A percentile compares a stretch with the other conserved stretches of the same genome.
These are phyloP conservation scores for Ensete ventricosum DNA, from an alignment of 176 grass and related monocot species.

Conservation along the genomic window DNA sequence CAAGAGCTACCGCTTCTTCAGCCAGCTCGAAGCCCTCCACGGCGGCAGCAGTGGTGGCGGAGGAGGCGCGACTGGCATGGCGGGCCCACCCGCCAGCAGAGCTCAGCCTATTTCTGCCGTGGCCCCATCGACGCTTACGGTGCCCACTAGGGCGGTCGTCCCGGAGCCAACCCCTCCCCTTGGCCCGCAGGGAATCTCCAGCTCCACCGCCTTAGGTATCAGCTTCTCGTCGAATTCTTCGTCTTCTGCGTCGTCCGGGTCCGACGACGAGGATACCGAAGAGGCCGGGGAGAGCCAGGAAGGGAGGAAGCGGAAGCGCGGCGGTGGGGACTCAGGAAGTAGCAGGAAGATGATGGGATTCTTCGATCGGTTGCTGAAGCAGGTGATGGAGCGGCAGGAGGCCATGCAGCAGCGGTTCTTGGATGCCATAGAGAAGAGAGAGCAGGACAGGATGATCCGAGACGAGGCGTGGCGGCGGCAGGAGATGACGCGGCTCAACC, in stretches of 20 bases:
- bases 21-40: slow-evolving; percentile 61
- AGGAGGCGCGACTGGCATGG: not conserved
- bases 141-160: not conserved
- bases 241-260: slow-evolving; percentile 39
- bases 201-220: slow-evolving; percentile 8
- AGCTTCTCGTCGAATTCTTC: slow-evolving; percentile 36
- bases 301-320: slow-evolving; percentile 41
- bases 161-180: not conserved
- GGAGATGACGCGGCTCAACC: slow-evolving; percentile 52
- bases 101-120: slow-evolving; percentile 1
- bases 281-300: slow-evolving; percentile 48
- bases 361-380: slow-evolving; percentile 61
- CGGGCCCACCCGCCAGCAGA: not conserved
- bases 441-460: slow-evolving; percentile 19
- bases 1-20: slow-evolving; percentile 94
- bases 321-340: not conserved
- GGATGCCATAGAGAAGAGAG: not conserved
- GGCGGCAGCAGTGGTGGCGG: slow-evolving; percentile 1
- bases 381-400: slow-evolving; percentile 32
- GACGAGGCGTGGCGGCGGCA: slow-evolving; percentile 74
- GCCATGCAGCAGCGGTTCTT: not conserved
- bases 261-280: slow-evolving; percentile 39
- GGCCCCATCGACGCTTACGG: not conserved
- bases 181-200: not conserved
- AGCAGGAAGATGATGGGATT: slow-evolving; percentile 44